Base-by-base conservation (phyloP, 2,329 filamentous ascomycete genomes). In the Diaporthe sp. region DNA sequence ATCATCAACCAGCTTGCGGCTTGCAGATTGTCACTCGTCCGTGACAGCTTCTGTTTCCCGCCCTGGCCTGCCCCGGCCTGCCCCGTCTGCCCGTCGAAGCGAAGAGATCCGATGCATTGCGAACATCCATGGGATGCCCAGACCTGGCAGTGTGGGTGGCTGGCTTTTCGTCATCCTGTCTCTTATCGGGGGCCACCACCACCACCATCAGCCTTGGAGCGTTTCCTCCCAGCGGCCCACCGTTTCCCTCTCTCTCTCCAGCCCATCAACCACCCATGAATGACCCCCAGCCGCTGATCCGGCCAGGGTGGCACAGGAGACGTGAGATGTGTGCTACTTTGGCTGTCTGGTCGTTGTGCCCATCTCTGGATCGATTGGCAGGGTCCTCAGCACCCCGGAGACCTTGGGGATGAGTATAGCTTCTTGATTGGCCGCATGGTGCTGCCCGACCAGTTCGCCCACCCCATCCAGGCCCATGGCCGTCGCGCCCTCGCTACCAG, bases 41-140 rank as follows among this genome's bases (percentile, higher is more conserved):
- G 64, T 68, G 57, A 72, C 69, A 72, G 57, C 69, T 60, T 54
- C 47, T 64, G 69, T 72, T 72, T 64, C 57, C 69, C 55, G 64
- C 64, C 64, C 64, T 40, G 64, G 64, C 64, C 45, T 54, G 47
- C 33, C 47, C 64, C 58, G 64, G 30, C 30, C 45, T 54, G 47
- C 33, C 47, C 64, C 58, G 64, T 22, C 30, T 67, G 64, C 64
- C 64, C 64, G 45, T 52, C 64, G 64, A 68, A 68, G 64, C 64
- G 64, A 68, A 54, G 64, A 52, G 45, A 42, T 64, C 45, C 45
- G 52, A 61, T 61, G 69, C 55, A 60, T 50, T 50, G 55, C 69
- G 55, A 52, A 52, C 42, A 61, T 64, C 45, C 47, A n/a, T n/a
- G 64, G 69, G 57, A 30, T 54, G 64, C 64, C 64, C 47, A 68